Base-by-base conservation (phyloP, 257 asterid species). In the Coffea eugenioides region DNA sequence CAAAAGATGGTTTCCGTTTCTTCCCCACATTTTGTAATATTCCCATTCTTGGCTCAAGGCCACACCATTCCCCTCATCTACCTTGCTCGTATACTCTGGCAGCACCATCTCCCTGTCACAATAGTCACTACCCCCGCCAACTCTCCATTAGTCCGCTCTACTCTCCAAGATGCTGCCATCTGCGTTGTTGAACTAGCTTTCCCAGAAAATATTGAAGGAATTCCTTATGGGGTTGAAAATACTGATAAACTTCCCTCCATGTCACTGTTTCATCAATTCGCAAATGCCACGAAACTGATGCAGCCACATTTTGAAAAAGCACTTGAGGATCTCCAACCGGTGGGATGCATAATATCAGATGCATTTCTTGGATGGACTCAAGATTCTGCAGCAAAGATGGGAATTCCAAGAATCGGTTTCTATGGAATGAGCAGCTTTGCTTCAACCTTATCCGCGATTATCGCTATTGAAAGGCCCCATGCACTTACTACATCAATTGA, bases 11-110 rank as follows among this genome's bases (percentile, higher is more conserved):
- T 82, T 20, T 83, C 89, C 14, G 74, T 65, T 31, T 69, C 84
- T 12, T 27, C 82, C 11, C 88, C 93, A 43, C 96, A 91, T 84
- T 92, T 94, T 51, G 89, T 81, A 8, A 85, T 94, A 56, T 90
- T 92, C 85, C 94, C 97, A 12, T 91, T 92, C 88, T 81, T 91
- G 88, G 69, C 98, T 20, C 88, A 88, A 74, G 97, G 95, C 78
- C 97, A 92, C 83, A 91, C 87, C 79, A 90, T 90, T 77, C 97
- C 97, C 21, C 90, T 92, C 86, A 91, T 92, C 87, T 77, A 87
- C 89, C 92, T 90, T 78, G 83, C 90, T 84, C 88, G 91, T 71
- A 91, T 92, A 82, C 92, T 94, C 78, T 90, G 78, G 51, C 88
- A 62, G 56, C 90, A 87, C 23, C 81, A 88, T 27, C 61, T 88